These are phyloP conservation scores for Beauveria australis DNA, from an alignment of 2,329 filamentous ascomycete genomes.

Conservation along the genomic window DNA sequence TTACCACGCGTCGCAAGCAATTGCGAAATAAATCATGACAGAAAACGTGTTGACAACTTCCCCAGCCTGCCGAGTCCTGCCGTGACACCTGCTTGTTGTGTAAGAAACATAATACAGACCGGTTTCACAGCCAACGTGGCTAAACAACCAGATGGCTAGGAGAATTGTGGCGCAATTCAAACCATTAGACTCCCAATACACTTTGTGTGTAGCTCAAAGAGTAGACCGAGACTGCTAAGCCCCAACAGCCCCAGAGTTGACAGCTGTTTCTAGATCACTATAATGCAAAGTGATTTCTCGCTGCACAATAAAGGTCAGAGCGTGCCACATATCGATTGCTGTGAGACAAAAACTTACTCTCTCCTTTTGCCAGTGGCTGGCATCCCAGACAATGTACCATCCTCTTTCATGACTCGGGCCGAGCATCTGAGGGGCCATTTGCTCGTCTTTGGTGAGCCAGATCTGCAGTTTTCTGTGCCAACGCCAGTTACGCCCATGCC, in stretches of 20 bases:
- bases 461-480: constrained; percentile 61
- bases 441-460: constrained; percentile 61
- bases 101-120: constrained; percentile 4
- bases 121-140: not conserved
- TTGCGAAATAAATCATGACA: not conserved
- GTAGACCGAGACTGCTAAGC: not conserved
- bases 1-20: not conserved
- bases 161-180: not conserved
- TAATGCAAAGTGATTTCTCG: constrained; percentile 55
- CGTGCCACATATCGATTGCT: not conserved
- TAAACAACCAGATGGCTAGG: not conserved
- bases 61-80: not conserved
- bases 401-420: constrained; percentile 54
- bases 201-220: not conserved
- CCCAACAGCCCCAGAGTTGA: constrained; percentile 24
- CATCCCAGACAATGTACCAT: constrained; percentile 60
- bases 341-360: constrained; percentile 37
- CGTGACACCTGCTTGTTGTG: not conserved
- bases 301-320: constrained; percentile 27
- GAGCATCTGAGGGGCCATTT: constrained; percentile 53
- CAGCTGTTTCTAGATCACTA: constrained; percentile 48
- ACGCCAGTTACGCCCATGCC: constrained; percentile 56
- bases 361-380: constrained; percentile 53
- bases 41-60: not conserved
- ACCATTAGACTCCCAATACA: not conserved